Evolutionary conservation across 1,139 yeast species (phyloP).

Genomic region (Scheffersomyces segobiensis): DNA sequence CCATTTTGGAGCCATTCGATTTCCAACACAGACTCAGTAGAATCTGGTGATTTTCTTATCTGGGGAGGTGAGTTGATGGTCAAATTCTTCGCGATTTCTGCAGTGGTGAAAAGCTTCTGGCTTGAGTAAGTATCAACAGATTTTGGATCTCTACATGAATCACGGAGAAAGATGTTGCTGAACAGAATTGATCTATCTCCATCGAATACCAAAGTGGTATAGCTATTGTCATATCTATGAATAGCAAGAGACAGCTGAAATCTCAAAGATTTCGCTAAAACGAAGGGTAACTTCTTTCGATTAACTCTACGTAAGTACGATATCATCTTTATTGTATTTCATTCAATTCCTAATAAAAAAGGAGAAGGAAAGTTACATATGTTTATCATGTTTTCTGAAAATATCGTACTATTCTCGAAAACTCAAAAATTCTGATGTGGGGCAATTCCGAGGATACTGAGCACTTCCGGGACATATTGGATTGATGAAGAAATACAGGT

Average conservation of each 20-base stretch:
- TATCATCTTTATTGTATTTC: not conserved
- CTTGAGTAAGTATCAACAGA: constrained; percentile 59
- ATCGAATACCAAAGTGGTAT: constrained; percentile 20
- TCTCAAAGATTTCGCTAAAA: constrained; percentile 1
- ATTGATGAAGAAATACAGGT: no score
- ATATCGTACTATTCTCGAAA: not conserved
- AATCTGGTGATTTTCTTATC: constrained; percentile 20
- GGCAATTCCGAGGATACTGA: constrained; percentile 1
- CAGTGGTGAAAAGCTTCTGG: constrained; percentile 71
- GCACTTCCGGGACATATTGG: not conserved
- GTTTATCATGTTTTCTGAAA: not conserved
- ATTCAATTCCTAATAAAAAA: no score
- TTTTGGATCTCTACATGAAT: constrained; percentile 51
- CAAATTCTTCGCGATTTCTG: constrained; percentile 34
- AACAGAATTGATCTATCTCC: constrained; percentile 37
- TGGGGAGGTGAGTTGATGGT: constrained; percentile 26
- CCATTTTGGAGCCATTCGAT: constrained; percentile 60
- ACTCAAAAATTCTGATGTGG: not conserved
- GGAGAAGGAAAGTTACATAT: not conserved
- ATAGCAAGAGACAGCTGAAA: constrained; percentile 9
- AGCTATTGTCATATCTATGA: constrained; percentile 15
- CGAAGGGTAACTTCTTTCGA: not conserved
- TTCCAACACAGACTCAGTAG: constrained; percentile 33
- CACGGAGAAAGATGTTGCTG: constrained; percentile 62
- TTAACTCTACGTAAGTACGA: not conserved